Percentiles rank a stretch among this genome's conserved stretches.
phyloP scores from a whole-genome alignment of 164 flowering plant genomes.

The Dillenia suffruticosa region DNA sequence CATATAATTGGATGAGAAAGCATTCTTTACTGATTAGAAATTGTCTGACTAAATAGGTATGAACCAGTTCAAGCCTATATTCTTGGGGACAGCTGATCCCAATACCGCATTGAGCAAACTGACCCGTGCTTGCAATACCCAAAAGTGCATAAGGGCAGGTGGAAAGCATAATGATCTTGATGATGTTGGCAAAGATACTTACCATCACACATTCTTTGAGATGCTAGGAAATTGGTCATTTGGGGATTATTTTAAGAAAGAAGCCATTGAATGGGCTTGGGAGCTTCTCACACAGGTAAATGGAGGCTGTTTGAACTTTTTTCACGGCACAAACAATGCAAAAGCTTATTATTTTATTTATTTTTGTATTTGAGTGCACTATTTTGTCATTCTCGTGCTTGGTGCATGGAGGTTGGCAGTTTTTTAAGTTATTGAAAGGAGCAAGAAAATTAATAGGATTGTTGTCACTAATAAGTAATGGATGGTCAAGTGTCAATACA shows the following conservation, averaged over 20 bases:
- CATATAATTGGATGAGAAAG: too few relatives aligned
- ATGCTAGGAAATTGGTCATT: constrained; percentile 99
- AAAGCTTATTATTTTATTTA: too few relatives aligned
- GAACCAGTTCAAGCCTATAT: constrained; percentile 97
- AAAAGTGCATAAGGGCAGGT: constrained; percentile 97
- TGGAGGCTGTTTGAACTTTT: not conserved
- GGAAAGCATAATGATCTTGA: constrained; percentile 99
- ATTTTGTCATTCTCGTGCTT: too few relatives aligned
- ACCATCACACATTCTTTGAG: constrained; percentile 98
- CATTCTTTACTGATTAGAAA: not conserved
- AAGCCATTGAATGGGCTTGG: constrained; percentile 94
- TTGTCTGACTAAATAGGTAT: constrained; percentile 50
- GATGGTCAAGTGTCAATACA: too few relatives aligned
- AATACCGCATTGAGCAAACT: constrained; percentile 73
- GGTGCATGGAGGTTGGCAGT: too few relatives aligned
- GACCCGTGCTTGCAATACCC: constrained; percentile 86
- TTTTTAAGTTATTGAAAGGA: too few relatives aligned
- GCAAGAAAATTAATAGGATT: too few relatives aligned
- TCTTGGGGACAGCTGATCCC: constrained; percentile 86
- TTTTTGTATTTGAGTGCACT: too few relatives aligned
- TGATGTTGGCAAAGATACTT: constrained; percentile 98
- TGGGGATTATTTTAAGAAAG: constrained; percentile 91
- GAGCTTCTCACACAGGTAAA: constrained; percentile 86
- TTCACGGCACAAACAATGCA: not conserved
- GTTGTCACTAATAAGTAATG: too few relatives aligned